A percentile compares a stretch with the other conserved stretches of the same genome.
These are phyloP conservation scores for Ophiostoma ips DNA, from an alignment of 2,329 filamentous ascomycete species.

Conservation along the genomic window DNA sequence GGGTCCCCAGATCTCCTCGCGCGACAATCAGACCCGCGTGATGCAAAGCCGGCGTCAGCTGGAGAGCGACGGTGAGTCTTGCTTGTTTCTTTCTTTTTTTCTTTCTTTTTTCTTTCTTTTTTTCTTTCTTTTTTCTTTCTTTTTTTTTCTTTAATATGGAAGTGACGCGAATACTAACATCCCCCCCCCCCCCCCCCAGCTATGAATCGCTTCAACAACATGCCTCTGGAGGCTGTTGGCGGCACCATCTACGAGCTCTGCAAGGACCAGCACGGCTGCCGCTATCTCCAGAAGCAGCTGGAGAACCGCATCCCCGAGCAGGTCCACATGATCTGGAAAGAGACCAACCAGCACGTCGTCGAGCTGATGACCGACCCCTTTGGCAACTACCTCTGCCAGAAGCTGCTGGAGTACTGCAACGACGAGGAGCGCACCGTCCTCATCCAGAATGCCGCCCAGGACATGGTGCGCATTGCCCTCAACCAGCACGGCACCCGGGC, in stretches of 20 bases:
- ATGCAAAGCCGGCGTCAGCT: constrained; percentile 63
- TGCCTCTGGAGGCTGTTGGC: constrained; percentile 64
- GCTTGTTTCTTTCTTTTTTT: neutral
- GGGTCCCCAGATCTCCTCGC: constrained; percentile 26
- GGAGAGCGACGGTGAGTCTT: constrained; percentile 39
- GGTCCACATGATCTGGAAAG: constrained; percentile 83
- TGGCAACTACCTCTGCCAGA: constrained; percentile 98
- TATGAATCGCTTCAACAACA: constrained; percentile 72
- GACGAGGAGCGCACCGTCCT: constrained; percentile 88
- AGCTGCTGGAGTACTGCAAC: constrained; percentile 87
- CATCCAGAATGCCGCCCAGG: constrained; percentile 75
- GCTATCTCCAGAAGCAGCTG: constrained; percentile 92
- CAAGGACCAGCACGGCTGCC: constrained; percentile 96
- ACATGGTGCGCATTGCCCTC: constrained; percentile 84
- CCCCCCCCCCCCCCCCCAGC: no score
- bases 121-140: constrained; percentile 3
- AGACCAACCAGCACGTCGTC: constrained; percentile 85
- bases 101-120: neutral
- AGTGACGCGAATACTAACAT: constrained; percentile 18
- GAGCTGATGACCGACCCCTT: constrained; percentile 99
- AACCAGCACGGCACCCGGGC: constrained; percentile 96
- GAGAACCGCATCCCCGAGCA: constrained; percentile 77
- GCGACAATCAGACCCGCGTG: constrained; percentile 63
- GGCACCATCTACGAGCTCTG: constrained; percentile 82
- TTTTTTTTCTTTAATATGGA: neutral